Evolutionary conservation across 305 asterid genomes (phyloP).

Genomic region (Fraxinus ornus): DNA sequence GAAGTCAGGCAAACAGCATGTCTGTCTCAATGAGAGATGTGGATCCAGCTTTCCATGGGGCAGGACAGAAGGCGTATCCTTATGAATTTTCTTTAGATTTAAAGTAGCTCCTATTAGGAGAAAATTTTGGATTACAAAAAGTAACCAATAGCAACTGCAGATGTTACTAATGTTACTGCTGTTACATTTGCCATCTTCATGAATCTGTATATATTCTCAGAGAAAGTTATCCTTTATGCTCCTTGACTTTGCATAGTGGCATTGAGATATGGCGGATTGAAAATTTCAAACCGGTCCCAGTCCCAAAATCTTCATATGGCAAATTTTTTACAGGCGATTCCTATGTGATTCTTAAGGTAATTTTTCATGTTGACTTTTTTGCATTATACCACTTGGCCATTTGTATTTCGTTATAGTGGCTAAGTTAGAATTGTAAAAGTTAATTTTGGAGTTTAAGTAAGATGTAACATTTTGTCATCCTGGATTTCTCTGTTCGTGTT

Average conservation of each 20-base stretch:
- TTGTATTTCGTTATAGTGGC: conserved; percentile 7
- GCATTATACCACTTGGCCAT: neutral
- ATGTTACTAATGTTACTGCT: neutral
- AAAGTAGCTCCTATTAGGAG: neutral
- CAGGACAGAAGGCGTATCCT: conserved; percentile 89
- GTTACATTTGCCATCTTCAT: conserved; percentile 4
- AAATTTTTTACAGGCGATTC: conserved; percentile 80
- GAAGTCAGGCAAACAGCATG: conserved; percentile 50
- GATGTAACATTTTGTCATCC: neutral
- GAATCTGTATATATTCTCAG: conserved; percentile 5
- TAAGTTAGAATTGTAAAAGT: conserved; percentile 6
- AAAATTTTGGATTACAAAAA: neutral
- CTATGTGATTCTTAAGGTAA: conserved; percentile 73
- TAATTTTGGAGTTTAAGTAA: conserved; percentile 3
- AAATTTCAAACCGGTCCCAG: conserved; percentile 59
- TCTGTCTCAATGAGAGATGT: conserved; percentile 82
- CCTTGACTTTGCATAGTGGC: conserved; percentile 60
- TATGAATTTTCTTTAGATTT: conserved; percentile 6
- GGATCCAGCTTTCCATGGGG: conserved; percentile 84
- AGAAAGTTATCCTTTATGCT: conserved; percentile 24
- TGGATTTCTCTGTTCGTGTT: conserved; percentile 10
- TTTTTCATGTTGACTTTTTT: conserved; percentile 3
- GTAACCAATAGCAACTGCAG: neutral
- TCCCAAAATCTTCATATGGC: conserved; percentile 64
- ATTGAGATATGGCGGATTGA: conserved; percentile 84